Percentiles rank a stretch among this genome's conserved stretches.
phyloP scores from a whole-genome alignment of 495 filamentous ascomycete species.

The Sphaerosporella brunnea region DNA sequence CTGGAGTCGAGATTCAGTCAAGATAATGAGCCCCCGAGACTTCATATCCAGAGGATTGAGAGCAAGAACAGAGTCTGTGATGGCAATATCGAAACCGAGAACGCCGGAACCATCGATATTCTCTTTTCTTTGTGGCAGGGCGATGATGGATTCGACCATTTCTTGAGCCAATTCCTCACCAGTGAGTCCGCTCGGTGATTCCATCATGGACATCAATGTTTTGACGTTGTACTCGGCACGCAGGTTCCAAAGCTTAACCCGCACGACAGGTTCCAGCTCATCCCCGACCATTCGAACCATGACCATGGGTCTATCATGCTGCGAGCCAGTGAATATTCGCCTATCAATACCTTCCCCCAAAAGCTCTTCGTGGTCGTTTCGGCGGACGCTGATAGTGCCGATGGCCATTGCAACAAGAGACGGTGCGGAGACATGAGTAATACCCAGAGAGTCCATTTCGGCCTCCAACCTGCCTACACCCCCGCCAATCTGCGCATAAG shows the following conservation, averaged over 20 bases:
- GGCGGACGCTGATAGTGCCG: slow-evolving; percentile 36
- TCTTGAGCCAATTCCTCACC: slow-evolving; percentile 56
- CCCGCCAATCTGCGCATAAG: slow-evolving; percentile 40
- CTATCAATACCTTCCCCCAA: slow-evolving; percentile 36
- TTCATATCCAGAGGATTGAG: slow-evolving; percentile 63
- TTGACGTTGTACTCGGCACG: slow-evolving; percentile 71
- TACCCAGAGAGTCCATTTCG: slow-evolving; percentile 41
- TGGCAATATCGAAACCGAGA: slow-evolving; percentile 50
- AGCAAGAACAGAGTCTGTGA: slow-evolving; percentile 65
- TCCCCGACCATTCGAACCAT: slow-evolving; percentile 80
- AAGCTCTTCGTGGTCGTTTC: slow-evolving; percentile 53
- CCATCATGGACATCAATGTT: slow-evolving; percentile 60
- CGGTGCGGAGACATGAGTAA: slow-evolving; percentile 72
- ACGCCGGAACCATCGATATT: neutral
- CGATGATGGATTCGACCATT: slow-evolving; percentile 62
- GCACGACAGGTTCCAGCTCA: slow-evolving; percentile 80
- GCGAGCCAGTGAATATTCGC: slow-evolving; percentile 24
- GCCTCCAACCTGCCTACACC: slow-evolving; percentile 47
- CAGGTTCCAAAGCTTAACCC: slow-evolving; percentile 66
- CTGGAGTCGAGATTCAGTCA: slow-evolving; percentile 56
- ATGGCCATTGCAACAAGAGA: slow-evolving; percentile 60
- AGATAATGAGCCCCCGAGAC: slow-evolving; percentile 56
- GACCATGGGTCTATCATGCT: slow-evolving; percentile 37
- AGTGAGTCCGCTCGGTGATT: slow-evolving; percentile 46
- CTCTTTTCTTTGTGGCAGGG: slow-evolving; percentile 32